phyloP scores from a whole-genome alignment of 495 filamentous ascomycete species.

The Hyaloscypha variabilis region DNA sequence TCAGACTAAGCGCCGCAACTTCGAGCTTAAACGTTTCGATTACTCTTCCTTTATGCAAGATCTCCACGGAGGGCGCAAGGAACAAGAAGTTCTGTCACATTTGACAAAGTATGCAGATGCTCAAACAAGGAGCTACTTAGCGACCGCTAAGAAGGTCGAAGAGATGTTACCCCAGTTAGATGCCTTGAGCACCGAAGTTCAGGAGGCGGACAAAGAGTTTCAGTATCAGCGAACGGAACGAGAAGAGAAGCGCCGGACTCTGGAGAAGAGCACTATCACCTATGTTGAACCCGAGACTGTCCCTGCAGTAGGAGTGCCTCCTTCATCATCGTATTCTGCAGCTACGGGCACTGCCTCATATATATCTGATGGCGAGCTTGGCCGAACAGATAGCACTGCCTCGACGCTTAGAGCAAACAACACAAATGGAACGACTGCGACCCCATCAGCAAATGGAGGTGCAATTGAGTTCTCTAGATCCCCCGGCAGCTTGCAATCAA shows the following conservation, averaged over 20 bases:
- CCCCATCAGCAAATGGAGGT: slow-evolving; percentile 35
- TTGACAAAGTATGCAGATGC: slow-evolving; percentile 93
- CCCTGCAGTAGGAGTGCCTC: slow-evolving; percentile 23
- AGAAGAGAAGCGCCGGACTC: slow-evolving; percentile 84
- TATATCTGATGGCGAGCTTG: slow-evolving; percentile 65
- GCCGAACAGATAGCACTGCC: slow-evolving; percentile 71
- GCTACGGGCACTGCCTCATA: slow-evolving; percentile 12
- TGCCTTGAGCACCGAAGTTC: slow-evolving; percentile 86
- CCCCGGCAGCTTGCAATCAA: slow-evolving; percentile 40
- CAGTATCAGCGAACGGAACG: slow-evolving; percentile 90
- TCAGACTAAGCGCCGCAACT: slow-evolving; percentile 88
- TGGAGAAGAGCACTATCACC: slow-evolving; percentile 86
- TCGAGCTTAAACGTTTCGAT: slow-evolving; percentile 96
- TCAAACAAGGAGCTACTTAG: slow-evolving; percentile 81
- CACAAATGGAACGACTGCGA: slow-evolving; percentile 37
- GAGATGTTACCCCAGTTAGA: slow-evolving; percentile 88
- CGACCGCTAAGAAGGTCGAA: slow-evolving; percentile 84
- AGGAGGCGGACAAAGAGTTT: slow-evolving; percentile 91
- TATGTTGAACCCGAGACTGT: slow-evolving; percentile 73
- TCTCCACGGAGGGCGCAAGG: slow-evolving; percentile 93
- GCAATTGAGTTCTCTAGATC: slow-evolving; percentile 36
- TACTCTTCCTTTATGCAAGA: slow-evolving; percentile 99
- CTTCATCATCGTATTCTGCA: slow-evolving; percentile 14
- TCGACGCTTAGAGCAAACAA: slow-evolving; percentile 52
- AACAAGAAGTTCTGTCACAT: slow-evolving; percentile 95